These are phyloP conservation scores for Glarea lozoyensis DNA, from an alignment of 495 filamentous ascomycete genomes.

Conservation along the genomic window DNA sequence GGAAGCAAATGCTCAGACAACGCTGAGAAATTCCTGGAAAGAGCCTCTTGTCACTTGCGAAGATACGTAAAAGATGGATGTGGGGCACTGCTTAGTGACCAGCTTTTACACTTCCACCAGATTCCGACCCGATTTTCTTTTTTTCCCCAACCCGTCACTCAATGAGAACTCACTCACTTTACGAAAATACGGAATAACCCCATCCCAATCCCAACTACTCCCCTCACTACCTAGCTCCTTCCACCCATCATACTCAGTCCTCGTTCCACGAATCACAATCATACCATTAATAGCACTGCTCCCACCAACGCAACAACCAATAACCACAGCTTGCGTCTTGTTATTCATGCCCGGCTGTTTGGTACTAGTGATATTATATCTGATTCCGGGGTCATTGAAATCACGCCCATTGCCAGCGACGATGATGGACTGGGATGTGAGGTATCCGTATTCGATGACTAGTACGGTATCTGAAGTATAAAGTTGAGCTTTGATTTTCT, in stretches of 20 bases:
- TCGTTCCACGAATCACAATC: background rate
- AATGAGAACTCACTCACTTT: no score
- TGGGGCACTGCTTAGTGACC: no score
- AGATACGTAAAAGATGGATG: no score
- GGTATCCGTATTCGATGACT: background rate
- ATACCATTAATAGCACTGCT: background rate
- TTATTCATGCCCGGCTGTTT: background rate
- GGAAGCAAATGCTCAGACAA: background rate
- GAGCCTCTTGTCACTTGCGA: no score
- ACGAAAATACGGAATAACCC: background rate
- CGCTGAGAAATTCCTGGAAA: no score
- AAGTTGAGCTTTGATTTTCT: no score
- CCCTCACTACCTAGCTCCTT: background rate
- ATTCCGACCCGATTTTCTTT: no score
- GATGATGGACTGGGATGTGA: background rate
- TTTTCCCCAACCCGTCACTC: no score
- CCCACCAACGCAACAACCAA: background rate
- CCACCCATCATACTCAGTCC: background rate
- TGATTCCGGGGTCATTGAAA: background rate
- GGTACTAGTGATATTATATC: background rate
- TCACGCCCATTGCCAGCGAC: background rate
- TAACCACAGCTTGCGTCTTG: background rate
- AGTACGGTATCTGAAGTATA: background rate
- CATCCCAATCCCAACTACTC: background rate
- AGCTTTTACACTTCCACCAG: no score